Base-by-base conservation (phyloP, 148 eudicot genomes). In the Amaranthus cruentus region DNA sequence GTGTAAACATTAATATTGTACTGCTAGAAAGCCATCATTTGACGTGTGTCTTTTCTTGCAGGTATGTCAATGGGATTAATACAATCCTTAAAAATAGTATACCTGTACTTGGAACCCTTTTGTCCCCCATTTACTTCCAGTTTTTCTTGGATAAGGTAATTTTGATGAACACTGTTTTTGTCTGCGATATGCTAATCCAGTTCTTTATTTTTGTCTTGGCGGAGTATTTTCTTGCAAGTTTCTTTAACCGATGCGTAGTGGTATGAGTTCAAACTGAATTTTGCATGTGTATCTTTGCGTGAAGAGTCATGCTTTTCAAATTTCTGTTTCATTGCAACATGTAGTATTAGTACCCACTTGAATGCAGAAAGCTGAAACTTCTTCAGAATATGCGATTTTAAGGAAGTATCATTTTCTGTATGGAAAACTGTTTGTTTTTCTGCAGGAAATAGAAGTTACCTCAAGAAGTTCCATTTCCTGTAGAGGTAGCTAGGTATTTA, bases 61-160 rank as follows among this genome's bases (percentile, higher is more conserved):
- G 98, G 80, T 91, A 94, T 79, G 93, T 94, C 74, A 94, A 91
- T 76, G 83, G 71, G 75, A 91, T 91, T 80, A 94, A 94, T 78
- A 84, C 85, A 79, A 94, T 91, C 76, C 83, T 89, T 59, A 85
- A 73, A 57, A 82, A 86, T 68, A 94, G 93, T 84, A 85, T 94
- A 71, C 98, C 98, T 79, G 82, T 85, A 54, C 96, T 91, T 75
- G 98, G 97, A 75, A 85, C 83, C 60, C 96, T 94, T 76, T 86
- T 94, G 71, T 88, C 98, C 73, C 88, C 96, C 57, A 84, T 91
- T 79, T 91, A 94, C 85, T 94, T 94, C 84, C 97, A 94, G 80
- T 94, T 91, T 82, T 94, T 94, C 82, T 83, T 94, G 66, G 98
- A 94, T 85, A 94, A 94, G 98, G 98, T 93, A 80, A 83, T 72